Evolutionary conservation across 2,329 filamentous ascomycete genomes (phyloP).

Genomic region (Exophiala phaeomuriformis): DNA sequence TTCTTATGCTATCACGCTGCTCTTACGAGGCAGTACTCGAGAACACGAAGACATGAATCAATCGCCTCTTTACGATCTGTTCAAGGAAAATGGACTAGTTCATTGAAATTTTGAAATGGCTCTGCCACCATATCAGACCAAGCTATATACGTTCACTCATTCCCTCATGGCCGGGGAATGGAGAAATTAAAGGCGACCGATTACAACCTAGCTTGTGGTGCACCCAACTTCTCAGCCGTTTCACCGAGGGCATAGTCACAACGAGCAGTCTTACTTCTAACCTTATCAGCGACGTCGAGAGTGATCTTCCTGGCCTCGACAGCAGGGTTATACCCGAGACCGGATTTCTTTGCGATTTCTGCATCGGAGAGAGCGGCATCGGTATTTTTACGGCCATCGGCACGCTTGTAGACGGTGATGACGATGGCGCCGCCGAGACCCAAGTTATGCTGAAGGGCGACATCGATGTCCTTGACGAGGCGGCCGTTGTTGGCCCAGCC

Average conservation of each 20-base stretch:
- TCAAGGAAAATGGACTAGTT: no score
- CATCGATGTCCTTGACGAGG: slow-evolving; percentile 57
- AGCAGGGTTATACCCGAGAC: slow-evolving; percentile 85
- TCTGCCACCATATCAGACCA: no score
- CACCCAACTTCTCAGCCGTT: slow-evolving; percentile 62
- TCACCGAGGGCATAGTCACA: slow-evolving; percentile 75
- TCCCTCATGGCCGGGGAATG: no score
- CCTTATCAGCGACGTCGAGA: slow-evolving; percentile 59
- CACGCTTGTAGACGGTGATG: slow-evolving; percentile 78
- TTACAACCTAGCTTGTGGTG: not conserved
- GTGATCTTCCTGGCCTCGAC: slow-evolving; percentile 83
- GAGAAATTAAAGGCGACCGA: no score
- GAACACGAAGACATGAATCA: no score
- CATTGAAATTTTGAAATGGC: no score
- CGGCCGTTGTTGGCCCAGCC: slow-evolving; percentile 89
- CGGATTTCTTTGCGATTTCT: slow-evolving; percentile 57
- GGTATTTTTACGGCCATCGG: slow-evolving; percentile 57
- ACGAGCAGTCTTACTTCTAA: slow-evolving; percentile 61
- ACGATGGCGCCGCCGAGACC: slow-evolving; percentile 86
- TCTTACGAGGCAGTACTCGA: no score
- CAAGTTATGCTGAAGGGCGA: slow-evolving; percentile 84
- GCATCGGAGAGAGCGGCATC: slow-evolving; percentile 54
- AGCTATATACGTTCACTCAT: no score
- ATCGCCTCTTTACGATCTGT: no score
- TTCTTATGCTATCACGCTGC: no score